Percentiles rank a stretch among this genome's conserved stretches.
phyloP scores from a whole-genome alignment of 2,329 filamentous ascomycete genomes.

The Neopestalotiopsis sp. region DNA sequence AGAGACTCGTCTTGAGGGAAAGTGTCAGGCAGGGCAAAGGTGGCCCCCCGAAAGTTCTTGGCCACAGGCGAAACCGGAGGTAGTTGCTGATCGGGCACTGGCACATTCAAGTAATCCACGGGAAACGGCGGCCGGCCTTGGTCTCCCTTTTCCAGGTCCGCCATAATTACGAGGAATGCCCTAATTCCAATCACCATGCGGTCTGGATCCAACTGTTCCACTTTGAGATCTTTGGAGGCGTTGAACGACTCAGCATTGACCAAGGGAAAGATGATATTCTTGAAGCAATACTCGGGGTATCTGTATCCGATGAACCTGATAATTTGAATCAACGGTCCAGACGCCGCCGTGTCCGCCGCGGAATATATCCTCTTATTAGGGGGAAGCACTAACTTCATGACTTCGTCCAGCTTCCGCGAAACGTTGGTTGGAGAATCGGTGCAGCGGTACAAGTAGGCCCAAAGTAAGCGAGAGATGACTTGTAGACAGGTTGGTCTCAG shows the following conservation, averaged over 20 bases:
- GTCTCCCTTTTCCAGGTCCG: conserved; percentile 86
- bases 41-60: conserved; percentile 40
- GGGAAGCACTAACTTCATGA: conserved; percentile 84
- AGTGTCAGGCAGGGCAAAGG: conserved; percentile 31
- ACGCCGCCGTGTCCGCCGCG: conserved; percentile 81
- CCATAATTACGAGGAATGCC: conserved; percentile 91
- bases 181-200: conserved; percentile 97
- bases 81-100: conserved; percentile 49
- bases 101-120: conserved; percentile 58
- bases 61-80: conserved; percentile 53
- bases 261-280: conserved; percentile 89
- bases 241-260: conserved; percentile 91
- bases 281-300: conserved; percentile 91
- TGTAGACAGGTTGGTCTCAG: conserved; percentile 83
- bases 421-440: conserved; percentile 73
- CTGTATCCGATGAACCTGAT: conserved; percentile 95
- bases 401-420: conserved; percentile 84
- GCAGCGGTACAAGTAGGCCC: conserved; percentile 91
- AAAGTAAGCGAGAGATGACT: conserved; percentile 86
- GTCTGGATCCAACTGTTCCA: conserved; percentile 94
- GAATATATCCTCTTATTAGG: conserved; percentile 80
- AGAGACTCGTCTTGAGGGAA: conserved; percentile 64
- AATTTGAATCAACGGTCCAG: conserved; percentile 90
- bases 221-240: conserved; percentile 76
- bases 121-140: conserved; percentile 84